Percentiles rank a stretch among this genome's conserved stretches.
phyloP scores from a whole-genome alignment of 108 stramenopile species.

The Heterococcus sp. region DNA sequence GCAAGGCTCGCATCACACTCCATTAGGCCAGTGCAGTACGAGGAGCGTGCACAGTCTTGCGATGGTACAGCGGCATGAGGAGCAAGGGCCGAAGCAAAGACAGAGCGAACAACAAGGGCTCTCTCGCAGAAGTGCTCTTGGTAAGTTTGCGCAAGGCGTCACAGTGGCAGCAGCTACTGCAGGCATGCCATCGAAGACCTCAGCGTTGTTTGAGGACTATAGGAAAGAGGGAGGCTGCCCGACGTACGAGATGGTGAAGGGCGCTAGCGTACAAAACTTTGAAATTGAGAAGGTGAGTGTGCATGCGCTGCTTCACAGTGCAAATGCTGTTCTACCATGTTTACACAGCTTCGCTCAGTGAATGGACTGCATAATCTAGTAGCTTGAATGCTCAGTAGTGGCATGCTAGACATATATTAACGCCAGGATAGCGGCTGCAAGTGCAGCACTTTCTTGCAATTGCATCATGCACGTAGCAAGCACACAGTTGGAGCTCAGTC shows the following conservation, averaged over 20 bases:
- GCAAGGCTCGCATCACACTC: no score
- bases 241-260: slow-evolving; percentile 5
- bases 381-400: background rate
- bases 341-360: no score
- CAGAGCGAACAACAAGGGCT: background rate
- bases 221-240: slow-evolving; percentile 26
- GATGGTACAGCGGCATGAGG: no score
- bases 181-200: background rate
- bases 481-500: background rate
- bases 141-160: background rate
- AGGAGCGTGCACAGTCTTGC: no score
- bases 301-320: background rate
- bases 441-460: background rate
- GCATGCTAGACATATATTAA: background rate
- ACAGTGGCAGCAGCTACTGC: background rate
- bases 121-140: background rate
- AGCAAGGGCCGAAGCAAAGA: no score
- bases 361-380: no score
- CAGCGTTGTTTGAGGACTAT: slow-evolving; percentile 19
- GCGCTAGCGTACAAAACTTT: background rate
- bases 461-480: background rate
- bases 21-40: no score
- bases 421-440: background rate
- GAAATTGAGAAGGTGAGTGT: slow-evolving; percentile 22
- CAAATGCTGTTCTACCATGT: background rate